These are phyloP conservation scores for Teratosphaeria pseudoeucalypti DNA, from an alignment of 2,329 filamentous ascomycete genomes.

Conservation along the genomic window DNA sequence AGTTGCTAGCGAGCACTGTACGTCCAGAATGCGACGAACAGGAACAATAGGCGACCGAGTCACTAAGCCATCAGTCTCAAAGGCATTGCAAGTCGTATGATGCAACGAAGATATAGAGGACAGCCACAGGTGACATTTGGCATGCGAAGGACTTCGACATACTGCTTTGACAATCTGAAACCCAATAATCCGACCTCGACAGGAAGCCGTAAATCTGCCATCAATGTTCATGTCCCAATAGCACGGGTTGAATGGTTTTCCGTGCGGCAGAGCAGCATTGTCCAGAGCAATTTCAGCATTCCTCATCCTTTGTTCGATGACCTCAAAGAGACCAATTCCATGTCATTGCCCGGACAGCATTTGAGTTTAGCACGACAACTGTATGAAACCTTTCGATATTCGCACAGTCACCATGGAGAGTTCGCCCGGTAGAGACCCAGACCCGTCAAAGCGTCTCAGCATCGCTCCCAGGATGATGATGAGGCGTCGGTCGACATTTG, in stretches of 20 bases:
- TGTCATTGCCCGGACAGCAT: neutral
- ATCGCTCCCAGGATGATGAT: neutral
- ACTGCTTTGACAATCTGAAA: neutral
- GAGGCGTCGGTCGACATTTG: neutral
- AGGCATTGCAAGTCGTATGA: too few relatives aligned
- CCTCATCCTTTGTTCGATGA: neutral
- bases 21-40: too few relatives aligned
- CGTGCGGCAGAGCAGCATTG: neutral
- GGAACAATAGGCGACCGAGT: too few relatives aligned
- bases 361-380: neutral
- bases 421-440: neutral
- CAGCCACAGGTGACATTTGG: too few relatives aligned
- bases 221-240: neutral
- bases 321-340: neutral
- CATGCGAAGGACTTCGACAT: neutral
- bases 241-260: neutral
- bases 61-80: too few relatives aligned
- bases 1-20: too few relatives aligned
- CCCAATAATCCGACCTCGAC: neutral
- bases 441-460: neutral
- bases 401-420: neutral
- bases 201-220: neutral
- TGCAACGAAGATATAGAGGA: too few relatives aligned
- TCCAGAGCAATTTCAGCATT: neutral
- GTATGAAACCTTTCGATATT: neutral